Evolutionary conservation across 306 rosid genomes (phyloP).

Genomic region (Pyrus betulifolia): DNA sequence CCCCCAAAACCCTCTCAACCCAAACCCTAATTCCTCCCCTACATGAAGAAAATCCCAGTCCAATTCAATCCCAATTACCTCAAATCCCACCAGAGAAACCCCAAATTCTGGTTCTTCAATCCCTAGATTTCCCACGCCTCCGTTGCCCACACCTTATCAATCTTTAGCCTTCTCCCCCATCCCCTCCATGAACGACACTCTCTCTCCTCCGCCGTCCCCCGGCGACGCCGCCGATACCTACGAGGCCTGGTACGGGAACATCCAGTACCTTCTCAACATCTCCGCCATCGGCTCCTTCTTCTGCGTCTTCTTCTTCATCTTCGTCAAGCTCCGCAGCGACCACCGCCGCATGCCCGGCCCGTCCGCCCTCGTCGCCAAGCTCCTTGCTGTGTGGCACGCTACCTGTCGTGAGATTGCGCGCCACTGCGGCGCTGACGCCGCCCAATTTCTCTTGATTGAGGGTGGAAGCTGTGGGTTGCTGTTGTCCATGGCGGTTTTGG

Average conservation of each 20-base stretch:
- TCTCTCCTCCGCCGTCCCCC: slow-evolving; percentile 52
- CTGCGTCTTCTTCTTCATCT: slow-evolving; percentile 69
- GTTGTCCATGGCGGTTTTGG: slow-evolving; percentile 39
- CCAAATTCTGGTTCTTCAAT: slow-evolving; percentile 10
- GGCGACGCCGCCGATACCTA: slow-evolving; percentile 27
- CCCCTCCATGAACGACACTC: slow-evolving; percentile 23
- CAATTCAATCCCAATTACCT: slow-evolving; percentile 6
- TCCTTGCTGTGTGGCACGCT: slow-evolving; percentile 92
- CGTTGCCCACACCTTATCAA: not conserved
- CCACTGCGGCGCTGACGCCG: slow-evolving; percentile 96
- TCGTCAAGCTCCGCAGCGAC: slow-evolving; percentile 92
- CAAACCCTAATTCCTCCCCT: not conserved
- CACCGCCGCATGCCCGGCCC: slow-evolving; percentile 94
- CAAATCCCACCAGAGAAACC: slow-evolving; percentile 5
- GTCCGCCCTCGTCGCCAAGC: slow-evolving; percentile 60
- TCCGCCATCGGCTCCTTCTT: slow-evolving; percentile 72
- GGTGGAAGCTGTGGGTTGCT: slow-evolving; percentile 86
- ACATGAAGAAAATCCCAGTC: slow-evolving; percentile 16
- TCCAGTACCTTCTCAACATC: slow-evolving; percentile 79
- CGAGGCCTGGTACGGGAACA: slow-evolving; percentile 80
- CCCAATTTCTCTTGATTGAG: slow-evolving; percentile 82
- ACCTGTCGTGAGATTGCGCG: slow-evolving; percentile 74
- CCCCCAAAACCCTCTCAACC: slow-evolving; percentile 6
- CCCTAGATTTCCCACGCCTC: slow-evolving; percentile 22
- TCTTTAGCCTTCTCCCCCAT: not conserved